Conservation (phyloP, 805 yeast species). For the Saccharomycopsis vini region DNA sequence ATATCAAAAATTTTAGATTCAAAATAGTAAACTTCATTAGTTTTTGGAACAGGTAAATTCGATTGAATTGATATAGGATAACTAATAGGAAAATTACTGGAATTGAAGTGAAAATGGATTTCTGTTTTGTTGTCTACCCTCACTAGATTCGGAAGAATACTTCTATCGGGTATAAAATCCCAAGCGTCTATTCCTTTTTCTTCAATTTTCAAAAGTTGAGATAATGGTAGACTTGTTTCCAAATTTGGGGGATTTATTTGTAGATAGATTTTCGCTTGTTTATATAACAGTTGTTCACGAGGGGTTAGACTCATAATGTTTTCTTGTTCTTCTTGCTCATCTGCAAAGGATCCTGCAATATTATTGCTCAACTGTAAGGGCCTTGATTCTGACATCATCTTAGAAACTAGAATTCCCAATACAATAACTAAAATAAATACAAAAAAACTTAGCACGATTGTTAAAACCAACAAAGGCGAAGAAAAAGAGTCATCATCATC, state of each 20-base stretch:
- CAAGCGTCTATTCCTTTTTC: slow-evolving; percentile 87
- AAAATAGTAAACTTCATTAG: slow-evolving; percentile 80
- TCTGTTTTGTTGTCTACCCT: slow-evolving; percentile 59
- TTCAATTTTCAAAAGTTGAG: slow-evolving; percentile 61
- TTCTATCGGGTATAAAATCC: slow-evolving; percentile 52
- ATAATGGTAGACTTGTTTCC: slow-evolving; percentile 31
- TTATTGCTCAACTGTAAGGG: too few relatives aligned
- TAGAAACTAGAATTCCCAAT: too few relatives aligned
- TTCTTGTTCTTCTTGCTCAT: slow-evolving; percentile 18
- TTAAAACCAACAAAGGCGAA: too few relatives aligned
- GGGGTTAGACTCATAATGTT: slow-evolving; percentile 17
- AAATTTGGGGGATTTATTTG: slow-evolving; percentile 37
- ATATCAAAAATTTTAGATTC: slow-evolving; percentile 76
- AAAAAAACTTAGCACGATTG: too few relatives aligned
- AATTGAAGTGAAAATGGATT: slow-evolving; percentile 29
- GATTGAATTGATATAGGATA: slow-evolving; percentile 65
- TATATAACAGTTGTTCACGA: slow-evolving; percentile 31
- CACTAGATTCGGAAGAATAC: slow-evolving; percentile 46
- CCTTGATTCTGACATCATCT: too few relatives aligned
- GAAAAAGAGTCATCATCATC: too few relatives aligned
- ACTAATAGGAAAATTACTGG: slow-evolving; percentile 28
- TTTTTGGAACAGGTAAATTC: slow-evolving; percentile 75
- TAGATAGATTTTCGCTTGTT: slow-evolving; percentile 32
- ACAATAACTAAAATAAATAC: too few relatives aligned
- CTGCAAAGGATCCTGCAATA: slow-evolving; percentile 21